Evolutionary conservation across 139 green algal genomes (phyloP), one percentile per base, ranked within the genome.

Genomic region (Chlamydomonas asymmetrica): DNA sequence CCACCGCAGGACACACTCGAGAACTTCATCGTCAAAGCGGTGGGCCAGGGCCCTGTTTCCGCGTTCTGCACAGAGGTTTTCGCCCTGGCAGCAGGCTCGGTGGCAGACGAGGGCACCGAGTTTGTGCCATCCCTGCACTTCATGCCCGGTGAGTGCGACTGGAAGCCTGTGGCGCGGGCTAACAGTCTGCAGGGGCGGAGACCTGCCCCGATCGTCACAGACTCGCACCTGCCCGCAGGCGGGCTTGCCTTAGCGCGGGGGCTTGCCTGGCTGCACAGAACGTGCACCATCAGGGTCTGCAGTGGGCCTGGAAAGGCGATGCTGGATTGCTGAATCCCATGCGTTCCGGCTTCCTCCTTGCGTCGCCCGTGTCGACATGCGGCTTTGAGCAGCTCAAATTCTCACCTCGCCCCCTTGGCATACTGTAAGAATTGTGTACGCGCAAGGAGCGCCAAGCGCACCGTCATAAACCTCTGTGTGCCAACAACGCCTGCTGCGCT

Each of bases 91-190:
- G 2, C 31, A 32, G 37, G 62, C 1, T 2, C 4, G 0, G 40
- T 81, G 16, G 39, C 48, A n/a, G 43, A 79, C 27, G 43, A 74
- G 27, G 74, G 69, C 29, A 38, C 29, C 4, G 63, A 31, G 0
- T 85, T 82, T 40, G 4, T 63, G 16, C 80, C 80, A 5, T 69
- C 74, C 23, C 16, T 85, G 45, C 74, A 81, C 45, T 85, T 85
- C 54, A 34, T 85, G 35, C 61, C 70, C 22, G 71, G 78, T 83
- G 48, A 5, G 56, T 2, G 7, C 2, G 40, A 18, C 35, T n/a
- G n/a, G n/a, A n/a, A 16, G 40, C n/a, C 18, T n/a, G 32, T 18
- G n/a, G n/a, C n/a, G 40, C 41, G 5, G n/a, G n/a, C 8, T 38
- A 27, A 6, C 3, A 4, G 37, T 23, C 6, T 3, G 22, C 23